Evolutionary conservation across 176 grass and related monocot genomes (phyloP), one percentile per base, ranked within the genome.

Genomic region (Aegilops tauschii): DNA sequence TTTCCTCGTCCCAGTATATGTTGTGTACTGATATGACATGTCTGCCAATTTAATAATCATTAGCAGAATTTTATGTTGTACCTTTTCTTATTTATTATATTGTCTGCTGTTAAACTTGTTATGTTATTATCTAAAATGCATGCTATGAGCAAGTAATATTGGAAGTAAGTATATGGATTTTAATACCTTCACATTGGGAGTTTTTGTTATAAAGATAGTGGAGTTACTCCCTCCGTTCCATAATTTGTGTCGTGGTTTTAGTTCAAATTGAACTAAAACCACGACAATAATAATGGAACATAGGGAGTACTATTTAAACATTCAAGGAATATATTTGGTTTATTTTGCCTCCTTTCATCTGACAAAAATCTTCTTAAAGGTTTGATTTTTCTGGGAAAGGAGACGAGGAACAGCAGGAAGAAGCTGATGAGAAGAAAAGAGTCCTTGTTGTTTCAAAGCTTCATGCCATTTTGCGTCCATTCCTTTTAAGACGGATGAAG

Each of bases 401-500:
- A 81, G 76, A 45, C 66, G 97, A 99, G 72, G 73, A 79, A 10
- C 84, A 93, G 23, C 68, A 86, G 50, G 92, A 94, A 91, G 94
- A 93, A 83, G 91, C 68, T 87, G 90, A 96, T 65, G 96, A 98
- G 79, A 96, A 96, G 71, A 92, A 86, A 84, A 95, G 90, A 71
- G 86, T 98, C 5, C 90, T 93, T 84, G 93, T 98, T 88, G 44
- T 88, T 79, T 92, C 93, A 74, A 98, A 96, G 70, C 90, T 98
- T 74, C 96, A 98, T 92, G 81, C 83, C 69, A 98, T 98, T 87
- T 85, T 98, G 78, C 92, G 96, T 45, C 96, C 96, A 27, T 98
- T 98, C 82, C 96, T 98, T 80, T 73, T 98, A 87, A 91, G 96
- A 64, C 80, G 96, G 80, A 90, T 98, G 92, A 98, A 98, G 82